Evolutionary conservation across 495 filamentous ascomycete species (phyloP), one percentile per base, ranked within the genome.

Genomic region (Talaromyces ruber): DNA sequence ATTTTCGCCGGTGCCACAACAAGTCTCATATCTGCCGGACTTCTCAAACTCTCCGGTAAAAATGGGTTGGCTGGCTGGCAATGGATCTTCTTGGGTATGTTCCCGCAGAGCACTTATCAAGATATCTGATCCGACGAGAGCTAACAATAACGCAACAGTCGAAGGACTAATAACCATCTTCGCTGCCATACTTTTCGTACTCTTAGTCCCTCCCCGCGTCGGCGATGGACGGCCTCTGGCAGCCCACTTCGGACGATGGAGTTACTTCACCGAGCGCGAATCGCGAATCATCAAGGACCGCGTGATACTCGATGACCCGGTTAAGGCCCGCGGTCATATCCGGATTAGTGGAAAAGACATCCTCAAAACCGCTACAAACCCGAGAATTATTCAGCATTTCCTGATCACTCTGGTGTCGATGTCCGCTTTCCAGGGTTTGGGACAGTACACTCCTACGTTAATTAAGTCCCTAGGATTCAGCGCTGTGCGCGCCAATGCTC

Each of bases 21-120:
- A 1, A 80, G 77, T 51, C 68, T 86, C 29, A 77, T 86, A 59
- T 82, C 76, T 1, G 77, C 76, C 22, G 81, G 76, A 9, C 69
- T 79, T n/a, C 71, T 84, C 11, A 72, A 76, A 39, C 76, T 88
- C 63, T 65, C 75, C 29, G 83, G 84, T 2, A 66, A 76, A 14
- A 61, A 67, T 55, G 81, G 80, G 0, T 63, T 84, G 5, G 67
- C 74, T 3, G 84, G 85, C 0, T 88, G 85, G 85, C 77, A 80
- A 60, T 88, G 85, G 85, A 75, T 88, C 4, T 86, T 87, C 68
- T 66, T 84, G 5, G 64, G 78, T 79, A 70, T 29, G n/a, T n/a
- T n/a, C n/a, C n/a, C n/a, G n/a, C n/a, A n/a, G n/a, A n/a, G n/a
- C n/a, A n/a, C n/a, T n/a, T n/a, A n/a, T n/a, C n/a, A n/a, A n/a